Evolutionary conservation across 2,329 filamentous ascomycete species (phyloP).

Genomic region (Colletotrichum brevisporum): DNA sequence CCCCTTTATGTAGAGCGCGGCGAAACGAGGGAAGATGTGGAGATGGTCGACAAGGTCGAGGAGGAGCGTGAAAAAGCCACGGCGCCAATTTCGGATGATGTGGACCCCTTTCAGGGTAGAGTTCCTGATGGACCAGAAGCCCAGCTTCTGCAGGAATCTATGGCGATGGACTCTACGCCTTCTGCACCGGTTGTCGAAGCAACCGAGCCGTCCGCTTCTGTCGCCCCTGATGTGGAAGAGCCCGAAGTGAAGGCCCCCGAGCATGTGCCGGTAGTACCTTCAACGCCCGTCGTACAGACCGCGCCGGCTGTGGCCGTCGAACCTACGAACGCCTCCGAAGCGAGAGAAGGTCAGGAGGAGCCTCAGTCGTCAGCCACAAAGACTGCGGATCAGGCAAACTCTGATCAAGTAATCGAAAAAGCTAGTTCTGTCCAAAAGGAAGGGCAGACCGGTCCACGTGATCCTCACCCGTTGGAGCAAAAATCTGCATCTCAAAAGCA

Average conservation of each 20-base stretch:
- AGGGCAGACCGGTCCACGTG: background rate
- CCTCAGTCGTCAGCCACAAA: conserved; percentile 49
- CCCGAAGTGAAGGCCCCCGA: background rate
- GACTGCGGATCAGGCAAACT: conserved; percentile 50
- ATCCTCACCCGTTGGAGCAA: too few species aligned
- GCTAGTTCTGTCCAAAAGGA: conserved; percentile 10
- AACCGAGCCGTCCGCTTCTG: conserved; percentile 30
- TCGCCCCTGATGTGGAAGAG: background rate
- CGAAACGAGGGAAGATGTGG: conserved; percentile 52
- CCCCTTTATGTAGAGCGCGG: conserved; percentile 67
- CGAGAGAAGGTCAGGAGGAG: conserved; percentile 53
- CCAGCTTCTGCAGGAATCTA: conserved; percentile 61
- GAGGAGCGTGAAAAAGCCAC: conserved; percentile 35
- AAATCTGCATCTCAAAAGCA: conserved; percentile 27
- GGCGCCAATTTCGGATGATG: conserved; percentile 22
- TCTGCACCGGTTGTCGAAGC: conserved; percentile 36
- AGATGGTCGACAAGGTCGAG: conserved; percentile 51
- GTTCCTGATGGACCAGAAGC: conserved; percentile 55
- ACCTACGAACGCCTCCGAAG: background rate
- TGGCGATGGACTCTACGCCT: conserved; percentile 39
- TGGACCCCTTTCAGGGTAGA: conserved; percentile 37
- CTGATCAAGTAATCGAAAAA: conserved; percentile 40
- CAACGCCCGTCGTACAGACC: background rate
- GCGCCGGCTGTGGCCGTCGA: background rate
- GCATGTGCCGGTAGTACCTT: background rate